Conservation (phyloP, 2,329 filamentous ascomycete species). For the Neonectria neomacrospora region DNA sequence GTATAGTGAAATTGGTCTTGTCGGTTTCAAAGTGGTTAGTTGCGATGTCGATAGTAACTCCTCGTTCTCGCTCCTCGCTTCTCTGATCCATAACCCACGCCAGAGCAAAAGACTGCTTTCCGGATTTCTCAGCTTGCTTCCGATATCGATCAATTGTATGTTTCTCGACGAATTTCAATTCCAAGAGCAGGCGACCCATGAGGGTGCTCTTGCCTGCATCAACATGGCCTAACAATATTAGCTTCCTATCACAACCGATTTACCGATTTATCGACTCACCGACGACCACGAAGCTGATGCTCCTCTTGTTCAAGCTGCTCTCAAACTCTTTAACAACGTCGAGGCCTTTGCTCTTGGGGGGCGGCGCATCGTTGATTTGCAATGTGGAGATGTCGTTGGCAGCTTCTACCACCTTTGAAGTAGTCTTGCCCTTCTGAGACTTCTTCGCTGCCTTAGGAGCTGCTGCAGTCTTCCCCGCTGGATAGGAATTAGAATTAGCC, state of each 20-base stretch:
- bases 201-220: conserved; percentile 98
- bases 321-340: conserved; percentile 86
- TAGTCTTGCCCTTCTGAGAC: conserved; percentile 51
- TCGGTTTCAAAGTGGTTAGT: conserved; percentile 94
- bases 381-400: conserved; percentile 48
- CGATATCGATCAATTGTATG: conserved; percentile 88
- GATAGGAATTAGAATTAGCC: conserved; percentile 63
- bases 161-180: conserved; percentile 88
- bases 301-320: conserved; percentile 79
- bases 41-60: conserved; percentile 96
- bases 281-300: conserved; percentile 91
- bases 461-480: conserved; percentile 64
- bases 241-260: neutral
- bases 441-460: conserved; percentile 53
- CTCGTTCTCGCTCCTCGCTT: conserved; percentile 86
- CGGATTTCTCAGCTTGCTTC: conserved; percentile 88
- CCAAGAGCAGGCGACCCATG: conserved; percentile 93
- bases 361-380: conserved; percentile 63
- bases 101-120: conserved; percentile 94
- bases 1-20: conserved; percentile 87
- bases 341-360: conserved; percentile 79
- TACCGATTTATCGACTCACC: conserved; percentile 63
- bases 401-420: conserved; percentile 40
- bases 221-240: conserved; percentile 77
- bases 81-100: conserved; percentile 97